A percentile compares a stretch with the other conserved stretches of the same genome.
These are phyloP conservation scores for Fragosphaeria purpurea DNA, from an alignment of 2,329 filamentous ascomycete genomes.

Conservation along the genomic window DNA sequence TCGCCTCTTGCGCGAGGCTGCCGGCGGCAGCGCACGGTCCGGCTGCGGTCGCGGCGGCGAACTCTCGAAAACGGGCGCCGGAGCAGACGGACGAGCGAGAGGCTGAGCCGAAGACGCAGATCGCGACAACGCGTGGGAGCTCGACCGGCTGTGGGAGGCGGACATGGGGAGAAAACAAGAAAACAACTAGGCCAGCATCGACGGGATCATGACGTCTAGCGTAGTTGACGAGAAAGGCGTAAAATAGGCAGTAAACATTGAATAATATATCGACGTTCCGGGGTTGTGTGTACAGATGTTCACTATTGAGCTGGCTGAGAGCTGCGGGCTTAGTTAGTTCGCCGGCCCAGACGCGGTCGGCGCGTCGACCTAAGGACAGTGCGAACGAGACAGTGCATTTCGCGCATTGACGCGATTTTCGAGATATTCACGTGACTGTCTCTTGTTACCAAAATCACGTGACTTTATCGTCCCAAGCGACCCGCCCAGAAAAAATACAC, in stretches of 20 bases:
- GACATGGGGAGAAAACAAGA: slow-evolving; percentile 5
- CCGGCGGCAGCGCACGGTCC: slow-evolving; percentile 20
- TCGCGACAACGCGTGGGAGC: slow-evolving; percentile 39
- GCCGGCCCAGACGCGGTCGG: slow-evolving; percentile 6
- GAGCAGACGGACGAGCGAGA: slow-evolving; percentile 20
- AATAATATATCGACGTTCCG: too few relatives aligned
- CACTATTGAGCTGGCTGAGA: too few relatives aligned
- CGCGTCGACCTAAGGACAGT: slow-evolving; percentile 4
- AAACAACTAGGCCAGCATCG: background rate
- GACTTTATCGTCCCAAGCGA: too few relatives aligned
- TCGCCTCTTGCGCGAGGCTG: slow-evolving; percentile 14
- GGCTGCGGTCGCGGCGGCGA: slow-evolving; percentile 17
- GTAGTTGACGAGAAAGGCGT: too few relatives aligned
- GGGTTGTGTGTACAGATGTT: too few relatives aligned
- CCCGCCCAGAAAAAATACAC: too few relatives aligned
- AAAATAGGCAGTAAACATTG: too few relatives aligned
- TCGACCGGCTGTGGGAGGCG: slow-evolving; percentile 10
- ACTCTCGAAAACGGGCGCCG: slow-evolving; percentile 31
- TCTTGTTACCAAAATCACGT: too few relatives aligned
- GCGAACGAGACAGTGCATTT: slow-evolving; percentile 2
- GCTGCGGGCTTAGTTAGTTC: background rate
- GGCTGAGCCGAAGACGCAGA: slow-evolving; percentile 18
- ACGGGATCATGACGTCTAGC: slow-evolving; percentile 1
- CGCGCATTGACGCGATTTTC: too few relatives aligned
- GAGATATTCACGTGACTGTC: background rate